These are phyloP conservation scores for Gaertneriomyces semiglobifer DNA, from an alignment of 192 early-diverging fungal genomes.

Conservation along the genomic window DNA sequence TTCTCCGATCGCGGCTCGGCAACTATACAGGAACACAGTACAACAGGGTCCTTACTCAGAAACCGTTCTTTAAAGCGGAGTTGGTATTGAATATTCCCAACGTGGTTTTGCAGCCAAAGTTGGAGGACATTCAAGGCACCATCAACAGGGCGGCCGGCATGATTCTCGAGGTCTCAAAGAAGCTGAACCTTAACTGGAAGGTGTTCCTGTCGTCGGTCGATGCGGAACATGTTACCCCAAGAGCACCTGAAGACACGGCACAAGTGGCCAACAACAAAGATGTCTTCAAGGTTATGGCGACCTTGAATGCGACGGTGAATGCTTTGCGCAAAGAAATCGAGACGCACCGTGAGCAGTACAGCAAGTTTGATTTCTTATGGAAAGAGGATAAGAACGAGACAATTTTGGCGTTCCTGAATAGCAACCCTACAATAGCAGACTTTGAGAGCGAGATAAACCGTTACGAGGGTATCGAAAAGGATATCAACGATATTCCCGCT, in stretches of 20 bases:
- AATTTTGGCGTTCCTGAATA: conserved; percentile 54
- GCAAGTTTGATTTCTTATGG: conserved; percentile 66
- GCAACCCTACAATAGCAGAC: conserved; percentile 57
- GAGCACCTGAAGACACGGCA: conserved; percentile 54
- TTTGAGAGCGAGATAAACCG: conserved; percentile 64
- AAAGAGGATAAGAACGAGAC: conserved; percentile 65
- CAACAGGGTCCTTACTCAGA: conserved; percentile 49
- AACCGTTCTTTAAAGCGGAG: conserved; percentile 61
- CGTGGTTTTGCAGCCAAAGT: conserved; percentile 60
- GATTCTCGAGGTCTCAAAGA: conserved; percentile 61
- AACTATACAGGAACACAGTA: conserved; percentile 60
- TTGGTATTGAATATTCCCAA: conserved; percentile 58
- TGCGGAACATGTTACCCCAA: conserved; percentile 40
- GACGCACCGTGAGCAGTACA: conserved; percentile 56
- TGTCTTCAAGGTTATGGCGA: conserved; percentile 55
- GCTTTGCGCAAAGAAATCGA: conserved; percentile 66
- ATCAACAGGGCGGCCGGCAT: conserved; percentile 54
- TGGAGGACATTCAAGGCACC: conserved; percentile 61
- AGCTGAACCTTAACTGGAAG: conserved; percentile 52
- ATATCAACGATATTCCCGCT: conserved; percentile 54
- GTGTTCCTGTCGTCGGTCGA: conserved; percentile 45
- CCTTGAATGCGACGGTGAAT: conserved; percentile 54
- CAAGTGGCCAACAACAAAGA: conserved; percentile 70
- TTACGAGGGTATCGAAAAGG: conserved; percentile 58
- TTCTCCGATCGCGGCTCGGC: conserved; percentile 50